Evolutionary conservation across 1,139 yeast genomes (phyloP).

Genomic region (Scheffersomyces cryptocercus): DNA sequence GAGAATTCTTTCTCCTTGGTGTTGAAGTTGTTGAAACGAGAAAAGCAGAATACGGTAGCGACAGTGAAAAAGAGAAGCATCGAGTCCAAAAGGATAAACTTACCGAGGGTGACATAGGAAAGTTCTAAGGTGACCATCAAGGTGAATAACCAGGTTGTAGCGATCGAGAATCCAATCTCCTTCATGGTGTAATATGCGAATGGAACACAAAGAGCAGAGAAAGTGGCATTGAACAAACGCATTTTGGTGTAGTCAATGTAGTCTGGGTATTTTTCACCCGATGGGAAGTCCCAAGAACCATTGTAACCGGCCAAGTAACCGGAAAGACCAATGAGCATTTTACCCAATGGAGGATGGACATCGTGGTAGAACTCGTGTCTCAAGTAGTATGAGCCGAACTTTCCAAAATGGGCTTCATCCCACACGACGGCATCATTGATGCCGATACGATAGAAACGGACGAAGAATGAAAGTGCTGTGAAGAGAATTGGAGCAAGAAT

Average conservation of each 20-base stretch:
- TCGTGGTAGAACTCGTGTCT: slow-evolving; percentile 95
- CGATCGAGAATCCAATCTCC: slow-evolving; percentile 77
- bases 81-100: slow-evolving; percentile 92
- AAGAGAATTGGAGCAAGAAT: slow-evolving; percentile 49
- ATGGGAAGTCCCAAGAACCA: slow-evolving; percentile 93
- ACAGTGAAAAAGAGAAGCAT: slow-evolving; percentile 93
- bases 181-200: slow-evolving; percentile 90
- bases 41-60: slow-evolving; percentile 74
- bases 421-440: slow-evolving; percentile 55
- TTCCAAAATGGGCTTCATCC: slow-evolving; percentile 84
- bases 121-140: slow-evolving; percentile 84
- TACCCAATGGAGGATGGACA: slow-evolving; percentile 98
- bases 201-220: slow-evolving; percentile 89
- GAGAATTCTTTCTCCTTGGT: slow-evolving; percentile 54
- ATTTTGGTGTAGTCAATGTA: slow-evolving; percentile 83
- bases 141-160: slow-evolving; percentile 86
- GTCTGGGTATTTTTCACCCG: slow-evolving; percentile 85
- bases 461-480: slow-evolving; percentile 49
- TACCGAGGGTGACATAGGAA: slow-evolving; percentile 85
- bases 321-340: slow-evolving; percentile 92
- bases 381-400: slow-evolving; percentile 89
- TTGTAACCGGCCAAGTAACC: slow-evolving; percentile 95
- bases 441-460: slow-evolving; percentile 55
- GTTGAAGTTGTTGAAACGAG: slow-evolving; percentile 77
- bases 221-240: slow-evolving; percentile 92